Conservation (phyloP, 164 flowering plant species). For the Aristolochia fimbriata region DNA sequence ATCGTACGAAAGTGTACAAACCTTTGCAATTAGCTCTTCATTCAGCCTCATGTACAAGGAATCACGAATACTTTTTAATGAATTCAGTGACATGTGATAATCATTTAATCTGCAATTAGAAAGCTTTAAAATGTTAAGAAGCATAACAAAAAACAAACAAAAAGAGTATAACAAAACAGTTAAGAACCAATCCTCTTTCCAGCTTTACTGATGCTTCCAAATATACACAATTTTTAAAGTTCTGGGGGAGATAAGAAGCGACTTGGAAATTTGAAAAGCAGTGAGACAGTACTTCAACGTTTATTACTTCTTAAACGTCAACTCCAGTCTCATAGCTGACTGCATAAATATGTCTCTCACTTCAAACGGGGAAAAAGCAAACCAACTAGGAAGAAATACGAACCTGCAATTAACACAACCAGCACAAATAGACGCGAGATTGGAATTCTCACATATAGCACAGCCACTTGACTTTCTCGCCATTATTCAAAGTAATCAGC, state of each 20-base stretch:
- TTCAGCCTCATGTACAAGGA: slow-evolving; percentile 42
- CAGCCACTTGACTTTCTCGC: slow-evolving; percentile 35
- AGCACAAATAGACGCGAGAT: slow-evolving; percentile 61
- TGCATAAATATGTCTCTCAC: not conserved
- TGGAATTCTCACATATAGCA: slow-evolving; percentile 54
- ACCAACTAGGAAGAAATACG: not conserved
- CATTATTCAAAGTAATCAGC: slow-evolving; percentile 12
- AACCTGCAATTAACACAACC: slow-evolving; percentile 71
- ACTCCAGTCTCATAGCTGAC: too few relatives aligned
- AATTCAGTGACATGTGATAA: slow-evolving; percentile 38
- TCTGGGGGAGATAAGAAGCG: too few relatives aligned
- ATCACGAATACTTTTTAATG: slow-evolving; percentile 56
- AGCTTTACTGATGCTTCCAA: too few relatives aligned
- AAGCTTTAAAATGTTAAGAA: not conserved
- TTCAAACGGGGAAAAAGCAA: not conserved
- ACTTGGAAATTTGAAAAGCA: too few relatives aligned
- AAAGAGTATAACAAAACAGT: not conserved
- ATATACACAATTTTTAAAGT: too few relatives aligned
- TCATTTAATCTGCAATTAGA: slow-evolving; percentile 56
- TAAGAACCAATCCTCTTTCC: too few relatives aligned
- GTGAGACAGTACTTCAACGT: too few relatives aligned
- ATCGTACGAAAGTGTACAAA: slow-evolving; percentile 10
- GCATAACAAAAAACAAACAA: not conserved
- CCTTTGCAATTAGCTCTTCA: slow-evolving; percentile 71
- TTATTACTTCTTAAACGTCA: too few relatives aligned